Base-by-base conservation (phyloP, 495 filamentous ascomycete genomes). In the Xanthoparmelia taractica region DNA sequence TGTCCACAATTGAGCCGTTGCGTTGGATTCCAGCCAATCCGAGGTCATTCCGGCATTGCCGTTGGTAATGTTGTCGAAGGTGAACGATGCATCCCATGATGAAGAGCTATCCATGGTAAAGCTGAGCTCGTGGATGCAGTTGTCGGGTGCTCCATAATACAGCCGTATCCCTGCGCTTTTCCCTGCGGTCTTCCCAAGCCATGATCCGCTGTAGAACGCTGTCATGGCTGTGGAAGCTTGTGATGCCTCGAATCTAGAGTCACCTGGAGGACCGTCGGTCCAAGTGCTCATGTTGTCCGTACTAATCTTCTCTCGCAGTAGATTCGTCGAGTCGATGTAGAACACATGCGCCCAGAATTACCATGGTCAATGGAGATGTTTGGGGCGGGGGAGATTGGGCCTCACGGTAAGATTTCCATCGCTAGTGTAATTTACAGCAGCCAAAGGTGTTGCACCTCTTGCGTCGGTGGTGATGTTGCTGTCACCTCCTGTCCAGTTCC, bases 291-390 rank as follows among this genome's bases (percentile, higher is more conserved):
- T 54, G 48, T 34, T 56, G 37, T 62, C 48, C 7, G 48, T 62
- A 43, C 60, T 62, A 20, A 62, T 62, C 48, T 54, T 37, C 36
- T 62, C 60, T 18, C 43, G 60, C 47, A 62, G 25, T 18, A 62
- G 7, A 13, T 62, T 56, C 0, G 47, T 12, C 25, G 33, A 36
- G 29, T 56, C 50, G 29, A 55, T 27, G 27, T 62, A 62, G 37
- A 62, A 62, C 17, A 62, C 5, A 25, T 62, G n/a, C 37, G 50
- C 36, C 60, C 56, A 13, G 27, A 27, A 41, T 20, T 33, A 15
- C 8, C 29, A 38, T 12, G 56, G 36, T 62, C 10, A 27, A 33
- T 37, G 18, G n/a, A 27, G 23, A 7, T 56, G 12, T 4, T 8
- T 12, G 18, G 10, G 29, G 11, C 25, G 2, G 31, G 2, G 48